Evolutionary conservation across 2,329 filamentous ascomycete genomes (phyloP), one percentile per base, ranked within the genome.

Genomic region (Fusarium dimerum): DNA sequence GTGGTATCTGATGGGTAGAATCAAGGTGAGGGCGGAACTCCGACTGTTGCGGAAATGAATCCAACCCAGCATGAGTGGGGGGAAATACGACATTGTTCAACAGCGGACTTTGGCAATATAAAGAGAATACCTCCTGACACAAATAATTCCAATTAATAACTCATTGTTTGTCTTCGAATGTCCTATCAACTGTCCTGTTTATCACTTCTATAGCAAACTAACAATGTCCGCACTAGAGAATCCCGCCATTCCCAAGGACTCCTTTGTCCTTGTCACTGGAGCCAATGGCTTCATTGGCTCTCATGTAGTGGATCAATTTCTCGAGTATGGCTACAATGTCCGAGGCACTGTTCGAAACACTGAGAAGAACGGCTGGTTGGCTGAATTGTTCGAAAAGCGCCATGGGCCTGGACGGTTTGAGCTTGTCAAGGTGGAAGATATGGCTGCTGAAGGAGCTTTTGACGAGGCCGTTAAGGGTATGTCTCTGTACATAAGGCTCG

Each of bases 191-290:
- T 26, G 20, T 7, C 7, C 20, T 26, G 5, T 7, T 26, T 26
- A 26, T 7, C 20, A 5, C 20, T 26, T 26, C 20, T 5, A 26
- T 26, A 48, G 29, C n/a, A 62, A 8, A 26, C 41, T 32, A 44
- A 45, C 10, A 9, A 45, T 45, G 44, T 16, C 12, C 20, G n/a
- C 16, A 16, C 12, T 45, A 13, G 16, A 15, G 10, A n/a, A 50
- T 13, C 30, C 10, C 6, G 43, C 34, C 9, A 15, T 52, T 15
- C 48, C 45, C 2, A 10, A 20, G 20, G 51, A 43, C 18, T 72
- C 70, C 0, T 59, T 61, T 0, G 60, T 76, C n/a, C 67, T 77
- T 5, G 62, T 77, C 13, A 77, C 73, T 1, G 75, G 73, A 2
- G 65, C 57, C 34, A 76, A 73, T 47, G 73, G 75, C 15, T 70